Evolutionary conservation across 2,329 filamentous ascomycete genomes (phyloP), one percentile per base, ranked within the genome.

Genomic region (Fusarium armeniacum): DNA sequence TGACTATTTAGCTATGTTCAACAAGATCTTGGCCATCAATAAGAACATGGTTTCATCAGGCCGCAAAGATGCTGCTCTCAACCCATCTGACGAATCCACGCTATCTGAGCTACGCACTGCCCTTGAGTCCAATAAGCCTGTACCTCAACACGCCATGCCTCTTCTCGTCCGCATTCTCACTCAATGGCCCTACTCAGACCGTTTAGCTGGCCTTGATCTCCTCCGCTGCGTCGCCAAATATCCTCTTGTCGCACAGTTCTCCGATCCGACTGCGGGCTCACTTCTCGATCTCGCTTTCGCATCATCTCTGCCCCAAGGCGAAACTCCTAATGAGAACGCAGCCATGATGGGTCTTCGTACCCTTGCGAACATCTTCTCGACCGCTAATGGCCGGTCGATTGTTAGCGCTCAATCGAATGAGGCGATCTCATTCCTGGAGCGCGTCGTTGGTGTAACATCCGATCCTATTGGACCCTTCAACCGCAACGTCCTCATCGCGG

Each of bases 291-390:
- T 84, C 8, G 81, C 82, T 22, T 78, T 86, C 4, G 77, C 44
- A 72, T 81, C 38, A 63, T 84, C 67, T 69, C 79, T 69, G 65
- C 80, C 77, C 2, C 85, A 89, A 11, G 78, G 81, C 6, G 81
- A 86, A 1, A 84, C 88, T 3, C 83, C 91, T 0, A 89, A 89
- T 38, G 86, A 90, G 55, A 98, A 98, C 79, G 93, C 93, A 70
- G 87, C 89, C 13, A 97, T 98, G 91, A 92, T 99, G 84, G 90
- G 91, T 0, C 84, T 93, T 15, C 91, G 96, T 6, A 88, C 91
- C 16, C 85, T 98, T 50, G 90, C 89, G 32, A 99, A 99, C 73
- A 83, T 98, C 10, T 97, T 98, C 76, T 86, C 88, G 64, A 93
- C 92, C 0, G 82, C 88, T 0, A 85, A 90, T 59, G 96, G 96